A percentile compares a stretch with the other conserved stretches of the same genome.
phyloP scores from a whole-genome alignment of 148 eudicot genomes.

The Fagopyrum homotropicum region DNA sequence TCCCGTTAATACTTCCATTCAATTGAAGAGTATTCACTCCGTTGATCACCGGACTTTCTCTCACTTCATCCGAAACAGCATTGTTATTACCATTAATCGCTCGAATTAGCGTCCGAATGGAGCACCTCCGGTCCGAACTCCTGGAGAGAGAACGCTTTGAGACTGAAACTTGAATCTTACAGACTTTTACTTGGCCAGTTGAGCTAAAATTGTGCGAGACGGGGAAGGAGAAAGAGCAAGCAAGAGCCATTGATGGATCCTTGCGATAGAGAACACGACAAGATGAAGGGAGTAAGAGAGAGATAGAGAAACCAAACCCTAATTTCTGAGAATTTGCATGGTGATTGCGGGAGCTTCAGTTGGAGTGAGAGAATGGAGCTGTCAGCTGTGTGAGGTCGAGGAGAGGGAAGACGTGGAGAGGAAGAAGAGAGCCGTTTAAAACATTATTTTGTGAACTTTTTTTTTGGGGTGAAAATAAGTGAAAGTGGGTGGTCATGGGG shows the following conservation, averaged over 20 bases:
- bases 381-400: constrained; percentile 1
- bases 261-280: background rate
- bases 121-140: constrained; percentile 4
- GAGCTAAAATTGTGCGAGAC: constrained; percentile 26
- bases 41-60: constrained; percentile 30
- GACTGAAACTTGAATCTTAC: constrained; percentile 23
- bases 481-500: background rate
- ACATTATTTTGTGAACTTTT: background rate
- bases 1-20: constrained; percentile 25
- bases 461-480: background rate
- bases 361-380: background rate
- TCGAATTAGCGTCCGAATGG: constrained; percentile 19
- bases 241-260: constrained; percentile 27
- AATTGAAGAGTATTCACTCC: constrained; percentile 28
- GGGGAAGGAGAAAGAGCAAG: constrained; percentile 21
- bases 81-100: constrained; percentile 35
- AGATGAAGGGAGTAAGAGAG: background rate
- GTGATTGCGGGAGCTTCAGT: background rate
- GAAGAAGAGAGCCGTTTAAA: constrained; percentile 10
- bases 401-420: constrained; percentile 2
- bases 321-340: constrained; percentile 14
- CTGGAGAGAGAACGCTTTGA: constrained; percentile 11
- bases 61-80: constrained; percentile 29
- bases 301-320: background rate
- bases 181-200: constrained; percentile 15